Conservation (phyloP, 2,329 filamentous ascomycete species). For the Cercospora zeina region DNA sequence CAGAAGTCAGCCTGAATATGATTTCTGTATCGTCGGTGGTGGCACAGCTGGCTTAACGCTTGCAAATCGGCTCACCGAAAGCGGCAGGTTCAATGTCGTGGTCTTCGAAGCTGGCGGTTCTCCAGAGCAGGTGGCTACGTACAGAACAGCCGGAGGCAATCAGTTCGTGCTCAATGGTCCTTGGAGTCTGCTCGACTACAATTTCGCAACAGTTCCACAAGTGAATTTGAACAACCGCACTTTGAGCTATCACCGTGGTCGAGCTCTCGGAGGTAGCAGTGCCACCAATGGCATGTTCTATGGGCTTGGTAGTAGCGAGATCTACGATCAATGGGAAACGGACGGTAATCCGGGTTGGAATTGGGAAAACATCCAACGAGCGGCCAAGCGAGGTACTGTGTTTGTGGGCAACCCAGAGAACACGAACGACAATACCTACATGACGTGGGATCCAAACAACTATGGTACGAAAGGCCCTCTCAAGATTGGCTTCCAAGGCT, state of each 20-base stretch:
- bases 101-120: conserved; percentile 27
- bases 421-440: conserved; percentile 25
- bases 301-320: conserved; percentile 18
- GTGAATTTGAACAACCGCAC: conserved; percentile 25
- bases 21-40: conserved; percentile 27
- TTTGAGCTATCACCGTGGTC: conserved; percentile 25
- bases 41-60: conserved; percentile 31
- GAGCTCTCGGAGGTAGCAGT: conserved; percentile 25
- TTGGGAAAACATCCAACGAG: conserved; percentile 16
- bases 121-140: conserved; percentile 22
- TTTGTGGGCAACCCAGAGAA: conserved; percentile 25
- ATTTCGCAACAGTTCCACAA: conserved; percentile 25
- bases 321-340: conserved; percentile 23
- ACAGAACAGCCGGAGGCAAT: conserved; percentile 23
- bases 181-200: conserved; percentile 25
- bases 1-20: conserved; percentile 21
- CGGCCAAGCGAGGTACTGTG: conserved; percentile 23
- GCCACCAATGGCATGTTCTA: conserved; percentile 26
- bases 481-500: conserved; percentile 27
- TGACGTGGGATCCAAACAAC: conserved; percentile 24
- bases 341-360: conserved; percentile 27
- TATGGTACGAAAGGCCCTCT: conserved; percentile 27
- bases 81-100: conserved; percentile 21
- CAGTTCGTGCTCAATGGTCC: conserved; percentile 25
- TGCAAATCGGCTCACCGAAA: conserved; percentile 29